A percentile compares a stretch with the other conserved stretches of the same genome.
Conservation (phyloP, 1,139 yeast genomes). For the Candida neerlandica region DNA sequence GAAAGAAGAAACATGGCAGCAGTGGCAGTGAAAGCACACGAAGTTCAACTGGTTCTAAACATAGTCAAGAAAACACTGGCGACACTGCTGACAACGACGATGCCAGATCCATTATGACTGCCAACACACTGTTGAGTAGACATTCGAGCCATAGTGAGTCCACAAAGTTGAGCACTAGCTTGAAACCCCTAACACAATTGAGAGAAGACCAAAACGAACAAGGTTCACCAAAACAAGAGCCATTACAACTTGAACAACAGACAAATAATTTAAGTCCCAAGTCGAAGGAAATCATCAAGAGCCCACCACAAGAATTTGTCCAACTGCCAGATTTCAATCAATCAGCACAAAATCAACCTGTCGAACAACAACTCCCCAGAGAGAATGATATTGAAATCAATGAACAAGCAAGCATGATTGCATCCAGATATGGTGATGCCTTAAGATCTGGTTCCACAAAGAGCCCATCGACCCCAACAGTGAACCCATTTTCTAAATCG, state of each 20-base stretch:
- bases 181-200: not conserved
- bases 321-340: not conserved
- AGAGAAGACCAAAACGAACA: not conserved
- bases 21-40: slow-evolving; percentile 5
- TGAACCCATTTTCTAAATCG: not conserved
- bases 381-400: not conserved
- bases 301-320: not conserved
- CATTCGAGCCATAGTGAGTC: not conserved
- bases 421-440: slow-evolving; percentile 11
- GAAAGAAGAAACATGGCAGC: slow-evolving; percentile 11
- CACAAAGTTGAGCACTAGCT: not conserved
- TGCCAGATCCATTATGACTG: slow-evolving; percentile 6
- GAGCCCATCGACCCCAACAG: not conserved
- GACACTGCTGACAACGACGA: slow-evolving; percentile 6
- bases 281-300: not conserved
- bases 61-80: slow-evolving; percentile 1
- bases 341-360: not conserved
- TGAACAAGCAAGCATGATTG: slow-evolving; percentile 10
- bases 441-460: slow-evolving; percentile 5
- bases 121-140: not conserved
- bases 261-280: not conserved
- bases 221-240: not conserved
- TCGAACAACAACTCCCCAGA: not conserved
- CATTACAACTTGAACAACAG: not conserved
- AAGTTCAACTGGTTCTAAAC: slow-evolving; percentile 7